Percentiles rank a stretch among this genome's conserved stretches.
Conservation (phyloP, 1,284 basidiomycete species). For the Coniferiporia weirii region DNA sequence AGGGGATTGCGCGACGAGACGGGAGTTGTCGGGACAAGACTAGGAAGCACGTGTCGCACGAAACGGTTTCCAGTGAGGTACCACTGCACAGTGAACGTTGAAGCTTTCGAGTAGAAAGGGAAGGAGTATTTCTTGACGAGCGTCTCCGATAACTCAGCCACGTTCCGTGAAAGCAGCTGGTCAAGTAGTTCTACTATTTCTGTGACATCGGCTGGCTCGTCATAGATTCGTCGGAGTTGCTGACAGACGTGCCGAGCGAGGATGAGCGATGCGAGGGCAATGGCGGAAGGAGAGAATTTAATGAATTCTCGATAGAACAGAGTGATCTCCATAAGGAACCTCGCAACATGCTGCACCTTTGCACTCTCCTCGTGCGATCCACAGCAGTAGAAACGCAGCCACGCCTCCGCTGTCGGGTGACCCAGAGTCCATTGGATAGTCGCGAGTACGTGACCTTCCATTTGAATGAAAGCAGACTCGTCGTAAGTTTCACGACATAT, state of each 20-base stretch:
- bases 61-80: constrained; percentile 80
- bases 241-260: constrained; percentile 86
- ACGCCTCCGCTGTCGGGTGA: constrained; percentile 97
- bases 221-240: constrained; percentile 69
- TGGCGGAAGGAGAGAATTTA: constrained; percentile 77
- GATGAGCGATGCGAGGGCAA: constrained; percentile 84
- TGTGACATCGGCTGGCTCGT: constrained; percentile 72
- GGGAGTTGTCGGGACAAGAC: constrained; percentile 63
- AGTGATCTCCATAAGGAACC: constrained; percentile 98
- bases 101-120: constrained; percentile 90
- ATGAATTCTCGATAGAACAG: constrained; percentile 96
- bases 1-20: constrained; percentile 45
- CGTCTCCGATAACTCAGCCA: constrained; percentile 88
- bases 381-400: constrained; percentile 82
- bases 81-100: constrained; percentile 87
- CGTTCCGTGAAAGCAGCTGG: constrained; percentile 75
- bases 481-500: constrained; percentile 96
- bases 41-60: constrained; percentile 41
- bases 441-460: constrained; percentile 95
- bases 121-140: constrained; percentile 97
- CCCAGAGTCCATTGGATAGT: constrained; percentile 97
- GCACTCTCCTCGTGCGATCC: constrained; percentile 73
- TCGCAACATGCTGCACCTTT: constrained; percentile 89
- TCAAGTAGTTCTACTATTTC: constrained; percentile 85
- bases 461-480: constrained; percentile 92